phyloP scores from a whole-genome alignment of 768 basidiomycete genomes.

The Plicaturopsis crispa region DNA sequence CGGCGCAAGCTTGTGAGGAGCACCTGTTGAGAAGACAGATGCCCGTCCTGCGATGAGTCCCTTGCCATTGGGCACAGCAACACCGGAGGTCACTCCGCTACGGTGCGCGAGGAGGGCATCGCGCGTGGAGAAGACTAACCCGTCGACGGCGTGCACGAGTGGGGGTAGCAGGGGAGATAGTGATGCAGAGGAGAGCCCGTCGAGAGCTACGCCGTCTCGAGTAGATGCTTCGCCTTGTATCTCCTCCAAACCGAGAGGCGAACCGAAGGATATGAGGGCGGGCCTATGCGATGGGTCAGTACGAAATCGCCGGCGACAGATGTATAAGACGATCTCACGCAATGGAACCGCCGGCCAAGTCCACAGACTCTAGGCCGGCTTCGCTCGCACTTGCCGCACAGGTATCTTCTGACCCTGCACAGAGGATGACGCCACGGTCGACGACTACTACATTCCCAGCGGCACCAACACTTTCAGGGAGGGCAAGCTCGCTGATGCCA shows the following conservation, averaged over 20 bases:
- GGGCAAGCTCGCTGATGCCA: slow-evolving; percentile 10
- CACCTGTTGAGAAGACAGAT: slow-evolving; percentile 49
- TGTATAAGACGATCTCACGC: slow-evolving; percentile 29
- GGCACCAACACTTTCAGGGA: slow-evolving; percentile 15
- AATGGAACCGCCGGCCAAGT: slow-evolving; percentile 62
- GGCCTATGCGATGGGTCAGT: slow-evolving; percentile 31
- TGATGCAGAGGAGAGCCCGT: slow-evolving; percentile 25
- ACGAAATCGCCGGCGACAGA: slow-evolving; percentile 9
- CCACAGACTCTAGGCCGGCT: slow-evolving; percentile 28
- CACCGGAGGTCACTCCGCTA: slow-evolving; percentile 53
- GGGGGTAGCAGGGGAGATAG: neutral
- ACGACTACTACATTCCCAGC: slow-evolving; percentile 39
- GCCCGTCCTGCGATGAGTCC: slow-evolving; percentile 53
- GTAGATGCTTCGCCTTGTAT: slow-evolving; percentile 53
- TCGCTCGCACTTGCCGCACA: slow-evolving; percentile 16
- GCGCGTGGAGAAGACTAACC: slow-evolving; percentile 59
- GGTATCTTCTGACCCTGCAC: slow-evolving; percentile 30
- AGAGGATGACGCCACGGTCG: slow-evolving; percentile 43
- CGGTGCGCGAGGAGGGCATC: slow-evolving; percentile 56
- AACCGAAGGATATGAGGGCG: slow-evolving; percentile 57
- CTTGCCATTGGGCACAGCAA: slow-evolving; percentile 43
- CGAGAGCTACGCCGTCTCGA: slow-evolving; percentile 48
- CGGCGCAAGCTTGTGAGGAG: slow-evolving; percentile 43
- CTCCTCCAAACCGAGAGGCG: slow-evolving; percentile 55
- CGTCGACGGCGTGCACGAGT: slow-evolving; percentile 52